Conservation (phyloP, 1,284 basidiomycete species). For the Boletus sp. region DNA sequence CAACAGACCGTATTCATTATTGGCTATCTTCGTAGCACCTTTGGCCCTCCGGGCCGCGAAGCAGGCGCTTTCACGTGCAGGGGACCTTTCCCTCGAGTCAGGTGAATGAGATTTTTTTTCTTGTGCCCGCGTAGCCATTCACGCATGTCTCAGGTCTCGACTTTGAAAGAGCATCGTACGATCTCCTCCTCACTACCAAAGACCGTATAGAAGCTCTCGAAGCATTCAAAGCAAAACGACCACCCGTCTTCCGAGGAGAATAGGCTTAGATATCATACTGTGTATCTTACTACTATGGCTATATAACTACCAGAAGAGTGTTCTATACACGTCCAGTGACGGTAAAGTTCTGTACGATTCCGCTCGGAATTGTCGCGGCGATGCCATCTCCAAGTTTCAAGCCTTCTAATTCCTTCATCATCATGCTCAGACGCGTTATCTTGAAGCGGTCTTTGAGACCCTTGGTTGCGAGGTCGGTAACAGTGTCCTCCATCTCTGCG, state of each 20-base stretch:
- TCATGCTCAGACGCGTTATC: slow-evolving; percentile 62
- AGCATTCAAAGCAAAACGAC: slow-evolving; percentile 88
- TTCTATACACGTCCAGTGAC: slow-evolving; percentile 35
- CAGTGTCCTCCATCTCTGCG: slow-evolving; percentile 42
- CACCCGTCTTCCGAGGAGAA: slow-evolving; percentile 80
- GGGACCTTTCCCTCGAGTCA: slow-evolving; percentile 71
- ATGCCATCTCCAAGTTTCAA: slow-evolving; percentile 61
- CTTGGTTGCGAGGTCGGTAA: slow-evolving; percentile 41
- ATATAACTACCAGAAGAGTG: not conserved
- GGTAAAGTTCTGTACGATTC: slow-evolving; percentile 51
- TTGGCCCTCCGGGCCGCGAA: slow-evolving; percentile 88
- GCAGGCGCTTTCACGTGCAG: slow-evolving; percentile 78
- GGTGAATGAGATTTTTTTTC: slow-evolving; percentile 39
- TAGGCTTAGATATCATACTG: slow-evolving; percentile 32
- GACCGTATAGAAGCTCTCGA: slow-evolving; percentile 84
- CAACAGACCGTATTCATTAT: not conserved
- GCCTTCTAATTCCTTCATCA: slow-evolving; percentile 81
- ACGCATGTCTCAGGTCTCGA: slow-evolving; percentile 59
- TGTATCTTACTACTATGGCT: slow-evolving; percentile 2
- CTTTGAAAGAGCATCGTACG: slow-evolving; percentile 85
- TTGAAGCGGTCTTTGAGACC: slow-evolving; percentile 68
- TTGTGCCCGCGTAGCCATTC: not conserved
- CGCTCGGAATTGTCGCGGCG: slow-evolving; percentile 48
- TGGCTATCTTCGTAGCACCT: slow-evolving; percentile 55
- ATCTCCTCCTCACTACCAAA: slow-evolving; percentile 72